Base-by-base conservation (phyloP, 805 yeast genomes). In the Kodamaea leandrae region DNA sequence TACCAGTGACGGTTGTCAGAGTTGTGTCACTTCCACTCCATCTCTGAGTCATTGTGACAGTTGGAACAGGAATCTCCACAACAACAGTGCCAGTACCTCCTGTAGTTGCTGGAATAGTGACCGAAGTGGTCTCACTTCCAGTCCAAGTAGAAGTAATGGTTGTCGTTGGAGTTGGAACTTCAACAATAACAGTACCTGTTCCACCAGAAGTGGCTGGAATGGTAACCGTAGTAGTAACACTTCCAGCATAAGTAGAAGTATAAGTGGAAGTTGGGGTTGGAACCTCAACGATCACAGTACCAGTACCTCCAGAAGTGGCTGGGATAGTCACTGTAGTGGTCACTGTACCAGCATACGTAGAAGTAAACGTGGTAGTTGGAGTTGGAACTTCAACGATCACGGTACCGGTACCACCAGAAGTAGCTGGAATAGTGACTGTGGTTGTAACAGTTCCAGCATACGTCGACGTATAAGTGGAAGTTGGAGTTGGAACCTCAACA, bases 221-320 rank as follows among this genome's bases (percentile, higher is more conserved):
- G n/a, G 52, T 45, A 8, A 42, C 21, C 17, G 47, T 48, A 7
- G 43, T 20, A 5, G 45, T 43, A 18, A 10, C 27, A n/a, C 27
- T 10, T 3, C 48, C 47, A n/a, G 50, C 37, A 48, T 30, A 36
- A 6, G 48, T 40, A 6, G 45, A 33, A 13, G 52, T 48, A 15
- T 38, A 18, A 3, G 51, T 45, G 7, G 42, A 41, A 12, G 41
- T 26, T 25, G 46, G 45, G 14, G 41, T 40, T 7, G 61, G 61
- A n/a, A 53, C 54, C 19, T 45, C 47, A 16, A 58, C 58, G 12
- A 46, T 49, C 17, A 54, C 57, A 4, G 60, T 56, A 36, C 36
- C 51, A 7, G 62, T 58, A 17, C 43, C 48, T 4, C 45, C 45
- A n/a, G 48, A 27, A 17, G 24, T 6, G 12, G 36, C 38, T n/a